Evolutionary conservation across 768 basidiomycete genomes (phyloP), one percentile per base, ranked within the genome.

Genomic region (Boletus tomentosulus): DNA sequence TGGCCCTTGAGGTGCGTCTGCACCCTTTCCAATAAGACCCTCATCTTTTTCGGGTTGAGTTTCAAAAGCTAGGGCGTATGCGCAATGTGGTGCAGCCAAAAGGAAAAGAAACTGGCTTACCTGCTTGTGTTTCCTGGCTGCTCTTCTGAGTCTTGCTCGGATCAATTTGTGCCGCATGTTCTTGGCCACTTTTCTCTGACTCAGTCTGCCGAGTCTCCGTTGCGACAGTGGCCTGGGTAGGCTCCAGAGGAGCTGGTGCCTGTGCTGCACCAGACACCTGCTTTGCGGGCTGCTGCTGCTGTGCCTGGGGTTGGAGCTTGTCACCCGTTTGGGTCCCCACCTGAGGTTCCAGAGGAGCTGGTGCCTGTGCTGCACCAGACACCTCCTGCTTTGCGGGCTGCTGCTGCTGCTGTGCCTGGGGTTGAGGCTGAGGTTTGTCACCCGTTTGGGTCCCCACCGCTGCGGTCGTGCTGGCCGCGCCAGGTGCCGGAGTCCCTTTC

Each of bases 401-500:
- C 28, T 19, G 42, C 30, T 33, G 30, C 8, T 4, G 22, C 5
- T 10, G 24, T 11, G 33, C 2, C 7, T 33, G 48, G 7, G 16
- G 30, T 12, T 10, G 19, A 1, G 19, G 19, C 1, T 60, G 34
- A 6, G 33, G 22, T 16, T 37, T 30, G 1, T 33, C 49, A 10
- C 13, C 53, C 0, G 15, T 2, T 37, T 44, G 33, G 10, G 31
- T 16, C 10, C 48, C 2, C 22, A 45, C 51, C 4, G 51, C 2
- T 0, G 46, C 13, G 0, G 46, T 15, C 8, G 49, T 6, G 31
- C 11, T 13, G 7, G 55, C 16, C 9, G 25, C 15, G 15, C 10
- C 22, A 10, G 57, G 39, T 4, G 3, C 22, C 0, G 53, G 2
- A 1, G n/a, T 19, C 4, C 69, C 66, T 37, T 53, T 68, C n/a